Evolutionary conservation across 129 eudicot species (phyloP).

Genomic region (Arctium minus): DNA sequence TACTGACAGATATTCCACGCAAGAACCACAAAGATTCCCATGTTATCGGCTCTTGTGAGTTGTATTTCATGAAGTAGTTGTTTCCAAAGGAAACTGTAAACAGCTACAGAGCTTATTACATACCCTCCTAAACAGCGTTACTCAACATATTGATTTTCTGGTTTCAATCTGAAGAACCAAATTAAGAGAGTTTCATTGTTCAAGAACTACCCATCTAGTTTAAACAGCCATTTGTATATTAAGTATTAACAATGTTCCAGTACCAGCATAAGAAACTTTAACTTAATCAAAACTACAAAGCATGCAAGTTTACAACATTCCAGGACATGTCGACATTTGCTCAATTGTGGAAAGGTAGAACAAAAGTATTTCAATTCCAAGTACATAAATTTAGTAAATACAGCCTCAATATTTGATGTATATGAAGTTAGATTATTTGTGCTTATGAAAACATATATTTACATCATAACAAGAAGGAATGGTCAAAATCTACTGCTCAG

Average conservation of each 20-base stretch:
- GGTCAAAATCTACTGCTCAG: background rate
- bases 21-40: background rate
- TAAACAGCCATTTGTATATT: background rate
- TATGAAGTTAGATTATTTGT: background rate
- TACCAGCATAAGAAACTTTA: background rate
- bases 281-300: background rate
- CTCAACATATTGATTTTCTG: background rate
- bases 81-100: background rate
- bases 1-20: background rate
- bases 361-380: background rate
- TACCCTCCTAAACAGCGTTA: background rate
- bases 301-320: background rate
- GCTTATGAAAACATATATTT: background rate
- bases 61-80: background rate
- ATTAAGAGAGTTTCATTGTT: background rate
- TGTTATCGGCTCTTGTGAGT: background rate
- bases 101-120: background rate
- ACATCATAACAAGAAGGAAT: background rate
- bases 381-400: background rate
- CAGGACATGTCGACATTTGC: background rate
- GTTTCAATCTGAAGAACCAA: background rate
- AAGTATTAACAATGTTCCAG: background rate
- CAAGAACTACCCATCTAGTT: background rate
- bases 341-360: background rate
- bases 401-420: background rate